These are phyloP conservation scores for Stentor coeruleus DNA, from an alignment of 73 alveolate species.

Conservation along the genomic window DNA sequence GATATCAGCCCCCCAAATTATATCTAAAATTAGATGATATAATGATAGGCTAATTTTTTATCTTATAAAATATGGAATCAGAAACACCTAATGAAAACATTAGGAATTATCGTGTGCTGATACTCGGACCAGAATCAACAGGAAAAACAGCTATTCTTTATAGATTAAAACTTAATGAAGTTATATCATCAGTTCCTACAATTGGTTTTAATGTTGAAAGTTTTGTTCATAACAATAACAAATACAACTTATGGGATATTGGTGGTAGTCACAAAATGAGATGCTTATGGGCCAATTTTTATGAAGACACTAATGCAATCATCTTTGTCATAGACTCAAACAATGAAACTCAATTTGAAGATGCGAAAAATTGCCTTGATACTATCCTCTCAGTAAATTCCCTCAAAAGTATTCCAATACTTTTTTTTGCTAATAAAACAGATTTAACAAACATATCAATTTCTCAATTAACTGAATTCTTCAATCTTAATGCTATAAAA, in stretches of 20 bases:
- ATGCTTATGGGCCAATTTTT: slow-evolving; percentile 27
- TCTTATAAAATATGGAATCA: no score
- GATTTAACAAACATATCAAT: background rate
- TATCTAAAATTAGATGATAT: no score
- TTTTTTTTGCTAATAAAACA: background rate
- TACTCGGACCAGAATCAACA: slow-evolving; percentile 76
- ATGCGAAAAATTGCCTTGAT: background rate
- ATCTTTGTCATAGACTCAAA: background rate
- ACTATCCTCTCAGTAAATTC: background rate
- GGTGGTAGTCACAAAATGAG: slow-evolving; percentile 69
- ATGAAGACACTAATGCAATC: background rate
- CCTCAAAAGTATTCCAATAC: background rate
- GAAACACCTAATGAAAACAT: slow-evolving; percentile 88
- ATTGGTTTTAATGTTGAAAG: slow-evolving; percentile 37
- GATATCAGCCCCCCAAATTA: no score
- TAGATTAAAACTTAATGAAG: slow-evolving; percentile 32
- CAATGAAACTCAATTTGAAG: background rate
- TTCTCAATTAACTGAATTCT: background rate
- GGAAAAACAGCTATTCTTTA: no score
- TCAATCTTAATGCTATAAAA: background rate
- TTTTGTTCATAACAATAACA: slow-evolving; percentile 66
- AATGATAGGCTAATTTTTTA: no score
- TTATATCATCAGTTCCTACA: slow-evolving; percentile 32
- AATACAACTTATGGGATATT: slow-evolving; percentile 62
- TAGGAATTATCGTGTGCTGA: slow-evolving; percentile 78